These are phyloP conservation scores for Glarea lozoyensis DNA, from an alignment of 495 filamentous ascomycete genomes.

Conservation along the genomic window DNA sequence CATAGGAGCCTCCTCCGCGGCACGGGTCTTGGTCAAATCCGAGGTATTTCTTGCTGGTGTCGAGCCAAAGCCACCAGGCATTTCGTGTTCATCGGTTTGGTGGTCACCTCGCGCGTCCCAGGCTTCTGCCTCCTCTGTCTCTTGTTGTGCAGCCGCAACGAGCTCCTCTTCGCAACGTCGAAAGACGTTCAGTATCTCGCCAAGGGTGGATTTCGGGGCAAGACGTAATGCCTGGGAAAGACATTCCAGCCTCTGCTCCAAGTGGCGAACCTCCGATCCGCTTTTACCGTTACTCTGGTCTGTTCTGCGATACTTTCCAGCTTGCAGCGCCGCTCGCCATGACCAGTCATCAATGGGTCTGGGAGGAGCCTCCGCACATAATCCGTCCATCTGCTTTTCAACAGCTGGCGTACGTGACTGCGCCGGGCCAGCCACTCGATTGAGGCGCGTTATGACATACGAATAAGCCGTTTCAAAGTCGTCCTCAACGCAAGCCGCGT, in stretches of 20 bases:
- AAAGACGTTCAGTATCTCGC: conserved; percentile 79
- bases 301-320: conserved; percentile 66
- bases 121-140: conserved; percentile 63
- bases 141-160: conserved; percentile 53
- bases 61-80: conserved; percentile 59
- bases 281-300: conserved; percentile 44
- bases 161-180: conserved; percentile 84
- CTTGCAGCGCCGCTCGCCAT: conserved; percentile 87
- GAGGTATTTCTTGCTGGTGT: conserved; percentile 22
- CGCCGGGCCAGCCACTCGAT: conserved; percentile 15
- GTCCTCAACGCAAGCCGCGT: conserved; percentile 73
- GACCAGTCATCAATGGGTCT: conserved; percentile 62
- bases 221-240: conserved; percentile 77
- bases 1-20: conserved; percentile 74
- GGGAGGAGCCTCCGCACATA: conserved; percentile 12
- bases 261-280: conserved; percentile 50
- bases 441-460: conserved; percentile 68
- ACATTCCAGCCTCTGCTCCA: conserved; percentile 84
- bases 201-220: conserved; percentile 65
- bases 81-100: no score
- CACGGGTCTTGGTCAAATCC: conserved; percentile 14
- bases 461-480: conserved; percentile 98
- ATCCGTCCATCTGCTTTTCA: conserved; percentile 4
- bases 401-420: conserved; percentile 31
- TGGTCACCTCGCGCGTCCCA: conserved; percentile 61